Base-by-base conservation (phyloP, 108 stramenopile genomes). In the Tribonema minus region DNA sequence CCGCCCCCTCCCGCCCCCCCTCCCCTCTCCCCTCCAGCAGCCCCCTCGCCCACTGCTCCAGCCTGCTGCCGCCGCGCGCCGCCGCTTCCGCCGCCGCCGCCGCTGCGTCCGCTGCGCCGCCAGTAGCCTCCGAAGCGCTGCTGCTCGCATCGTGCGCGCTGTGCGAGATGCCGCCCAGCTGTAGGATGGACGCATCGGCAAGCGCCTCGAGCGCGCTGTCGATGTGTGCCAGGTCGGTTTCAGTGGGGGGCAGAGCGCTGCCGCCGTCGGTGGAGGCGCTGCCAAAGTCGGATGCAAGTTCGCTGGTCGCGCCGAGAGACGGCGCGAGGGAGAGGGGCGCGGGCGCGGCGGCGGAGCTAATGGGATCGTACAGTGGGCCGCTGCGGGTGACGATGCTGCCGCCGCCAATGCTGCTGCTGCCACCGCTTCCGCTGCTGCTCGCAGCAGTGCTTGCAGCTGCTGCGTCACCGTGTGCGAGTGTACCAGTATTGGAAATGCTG, bases 11-110 rank as follows among this genome's bases (percentile, higher is more conserved):
- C 77, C 61, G 64, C 59, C 38, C 37, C 38, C 67, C 30, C 32
- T 58, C 1, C 40, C 62, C n/a, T 37, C 38, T 73, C n/a, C 62
- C 63, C 7, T n/a, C 33, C 3, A 9, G 61, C 62, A 39, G 40
- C 23, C 59, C 68, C 37, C 30, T 39, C 68, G 68, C 68, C 77
- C 77, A 79, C 4, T 54, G 46, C 46, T 54, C 46, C 20, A 58
- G 33, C 40, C 9, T 79, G 77, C 26, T 68, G 67, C 20, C 61
- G n/a, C 26, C 68, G 36, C 68, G 46, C 3, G 58, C 77, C 6
- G 77, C 77, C 35, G 58, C 36, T 0, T 34, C 30, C 5, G 37
- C 31, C 2, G 58, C 71, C 9, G 31, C 33, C 46, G 25, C 36
- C 1, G 60, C 39, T 23, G 23, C 37, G 33, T 79, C 39, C 77